Conservation (phyloP, 257 asterid genomes). For the Solanum chilense region DNA sequence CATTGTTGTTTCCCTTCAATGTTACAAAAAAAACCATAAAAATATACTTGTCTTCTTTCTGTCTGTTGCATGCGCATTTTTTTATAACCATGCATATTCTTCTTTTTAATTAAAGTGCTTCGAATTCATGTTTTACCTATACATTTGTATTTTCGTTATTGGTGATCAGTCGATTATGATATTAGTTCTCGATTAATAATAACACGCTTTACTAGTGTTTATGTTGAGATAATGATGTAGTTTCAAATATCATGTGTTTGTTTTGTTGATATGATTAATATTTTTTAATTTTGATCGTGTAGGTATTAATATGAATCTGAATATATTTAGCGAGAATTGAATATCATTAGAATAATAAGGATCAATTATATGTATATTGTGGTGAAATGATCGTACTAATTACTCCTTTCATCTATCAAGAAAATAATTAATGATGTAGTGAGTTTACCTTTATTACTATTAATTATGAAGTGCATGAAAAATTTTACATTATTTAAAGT, state of each 20-base stretch:
- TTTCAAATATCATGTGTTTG: no score
- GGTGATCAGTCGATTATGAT: not conserved
- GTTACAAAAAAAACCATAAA: constrained; percentile 14
- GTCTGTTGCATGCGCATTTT: not conserved
- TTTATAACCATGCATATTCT: not conserved
- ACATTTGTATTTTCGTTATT: not conserved
- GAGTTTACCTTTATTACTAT: no score
- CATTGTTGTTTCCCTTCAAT: constrained; percentile 22
- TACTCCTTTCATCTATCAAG: no score
- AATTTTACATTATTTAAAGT: no score
- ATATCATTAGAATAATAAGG: no score
- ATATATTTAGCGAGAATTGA: no score
- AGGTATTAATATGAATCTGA: not conserved
- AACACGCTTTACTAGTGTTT: fast-evolving
- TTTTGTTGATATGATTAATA: not conserved
- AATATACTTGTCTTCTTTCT: not conserved
- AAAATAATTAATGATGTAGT: no score
- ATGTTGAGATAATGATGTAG: not conserved
- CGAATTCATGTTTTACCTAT: not conserved
- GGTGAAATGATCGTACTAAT: no score
- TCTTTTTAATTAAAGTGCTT: not conserved
- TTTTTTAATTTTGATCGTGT: not conserved
- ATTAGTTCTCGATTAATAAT: fast-evolving
- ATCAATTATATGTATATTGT: no score
- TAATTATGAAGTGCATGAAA: no score